Percentiles rank a stretch among this genome's conserved stretches.
phyloP scores from a whole-genome alignment of 331 rosid genomes.

The Stylosanthes scabra region DNA sequence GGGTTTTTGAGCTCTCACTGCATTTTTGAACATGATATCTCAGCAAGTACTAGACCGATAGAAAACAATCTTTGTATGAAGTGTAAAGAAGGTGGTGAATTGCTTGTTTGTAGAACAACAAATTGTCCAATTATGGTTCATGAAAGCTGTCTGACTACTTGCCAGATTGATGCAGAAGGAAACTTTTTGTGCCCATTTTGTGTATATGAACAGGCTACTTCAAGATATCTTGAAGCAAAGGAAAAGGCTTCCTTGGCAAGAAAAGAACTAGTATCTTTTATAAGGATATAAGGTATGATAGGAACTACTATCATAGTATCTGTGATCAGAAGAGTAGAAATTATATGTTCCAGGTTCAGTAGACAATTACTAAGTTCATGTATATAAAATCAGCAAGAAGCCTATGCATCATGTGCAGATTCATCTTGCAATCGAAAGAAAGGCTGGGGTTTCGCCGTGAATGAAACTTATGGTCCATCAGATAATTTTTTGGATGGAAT shows the following conservation, averaged over 20 bases:
- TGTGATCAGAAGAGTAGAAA: conserved; percentile 30
- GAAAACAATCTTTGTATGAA: conserved; percentile 53
- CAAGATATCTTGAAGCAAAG: conserved; percentile 72
- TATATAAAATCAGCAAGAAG: conserved; percentile 42
- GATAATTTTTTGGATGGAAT: conserved; percentile 23
- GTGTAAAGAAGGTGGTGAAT: conserved; percentile 62
- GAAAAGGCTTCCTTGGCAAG: conserved; percentile 59
- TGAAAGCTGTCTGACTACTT: conserved; percentile 59
- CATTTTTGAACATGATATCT: conserved; percentile 41
- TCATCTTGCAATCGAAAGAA: conserved; percentile 39
- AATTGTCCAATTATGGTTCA: conserved; percentile 68
- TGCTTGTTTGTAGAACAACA: conserved; percentile 61
- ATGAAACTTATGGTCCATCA: conserved; percentile 9
- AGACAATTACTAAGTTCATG: conserved; percentile 42
- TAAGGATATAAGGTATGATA: conserved; percentile 37
- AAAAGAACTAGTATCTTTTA: conserved; percentile 53
- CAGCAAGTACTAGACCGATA: conserved; percentile 18
- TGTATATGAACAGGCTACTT: conserved; percentile 55
- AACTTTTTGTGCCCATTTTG: conserved; percentile 80
- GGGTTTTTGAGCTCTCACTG: conserved; percentile 51
- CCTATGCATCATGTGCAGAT: conserved; percentile 26
- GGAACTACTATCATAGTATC: not conserved
- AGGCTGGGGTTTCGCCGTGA: not conserved
- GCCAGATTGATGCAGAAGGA: conserved; percentile 46
- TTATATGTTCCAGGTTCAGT: conserved; percentile 34